Evolutionary conservation across 257 asterid genomes (phyloP).

Genomic region (Jacaranda mimosifolia): DNA sequence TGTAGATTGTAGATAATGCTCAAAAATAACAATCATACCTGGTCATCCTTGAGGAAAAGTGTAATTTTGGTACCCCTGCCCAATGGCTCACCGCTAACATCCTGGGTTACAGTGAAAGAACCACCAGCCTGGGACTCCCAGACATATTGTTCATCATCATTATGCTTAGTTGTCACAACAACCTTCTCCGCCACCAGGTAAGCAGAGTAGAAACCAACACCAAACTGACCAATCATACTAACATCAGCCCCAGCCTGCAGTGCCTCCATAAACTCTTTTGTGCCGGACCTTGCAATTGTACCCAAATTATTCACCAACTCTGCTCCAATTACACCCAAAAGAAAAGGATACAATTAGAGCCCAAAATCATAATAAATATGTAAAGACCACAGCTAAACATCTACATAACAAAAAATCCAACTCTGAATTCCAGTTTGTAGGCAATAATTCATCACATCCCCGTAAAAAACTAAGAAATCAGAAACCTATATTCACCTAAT

Average conservation of each 20-base stretch:
- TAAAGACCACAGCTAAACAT: not conserved
- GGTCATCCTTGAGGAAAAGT: slow-evolving; percentile 47
- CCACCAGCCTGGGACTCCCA: slow-evolving; percentile 31
- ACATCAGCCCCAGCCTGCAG: slow-evolving; percentile 47
- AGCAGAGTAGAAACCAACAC: slow-evolving; percentile 38
- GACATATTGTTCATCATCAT: slow-evolving; percentile 40
- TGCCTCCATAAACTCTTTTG: slow-evolving; percentile 44
- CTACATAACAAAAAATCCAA: not conserved
- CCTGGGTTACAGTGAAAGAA: slow-evolving; percentile 30
- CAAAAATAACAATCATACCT: not conserved
- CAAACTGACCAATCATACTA: slow-evolving; percentile 46
- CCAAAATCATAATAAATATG: not conserved
- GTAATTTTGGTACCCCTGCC: slow-evolving; percentile 48
- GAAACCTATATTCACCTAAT: not conserved
- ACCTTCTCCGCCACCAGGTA: slow-evolving; percentile 45
- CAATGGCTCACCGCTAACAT: slow-evolving; percentile 40
- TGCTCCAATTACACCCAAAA: not conserved
- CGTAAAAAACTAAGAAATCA: not conserved
- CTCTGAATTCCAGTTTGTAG: not conserved
- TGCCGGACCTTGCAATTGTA: slow-evolving; percentile 38
- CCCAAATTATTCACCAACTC: slow-evolving; percentile 44
- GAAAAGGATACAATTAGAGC: not conserved
- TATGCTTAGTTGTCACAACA: slow-evolving; percentile 43
- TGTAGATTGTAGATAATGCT: too few species aligned
- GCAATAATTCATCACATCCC: not conserved